A percentile compares a stretch with the other conserved stretches of the same genome.
Conservation (phyloP, 2,329 filamentous ascomycete genomes). For the Anisogramma anomala region DNA sequence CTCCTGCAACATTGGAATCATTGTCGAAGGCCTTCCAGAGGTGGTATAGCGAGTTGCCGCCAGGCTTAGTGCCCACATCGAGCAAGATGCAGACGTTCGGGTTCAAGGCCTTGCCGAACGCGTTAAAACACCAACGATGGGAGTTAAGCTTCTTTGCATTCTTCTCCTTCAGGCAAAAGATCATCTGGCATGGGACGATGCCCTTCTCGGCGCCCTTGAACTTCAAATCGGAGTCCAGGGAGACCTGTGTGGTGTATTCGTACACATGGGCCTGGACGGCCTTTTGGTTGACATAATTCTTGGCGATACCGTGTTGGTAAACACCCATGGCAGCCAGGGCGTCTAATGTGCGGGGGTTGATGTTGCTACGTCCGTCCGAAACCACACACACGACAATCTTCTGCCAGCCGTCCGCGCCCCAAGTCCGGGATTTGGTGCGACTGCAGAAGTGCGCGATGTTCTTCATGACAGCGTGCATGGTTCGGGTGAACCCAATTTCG, state of each 20-base stretch:
- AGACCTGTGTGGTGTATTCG: conserved; percentile 97
- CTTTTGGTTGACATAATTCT: conserved; percentile 94
- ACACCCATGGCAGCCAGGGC: conserved; percentile 93
- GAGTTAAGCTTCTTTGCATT: conserved; percentile 98
- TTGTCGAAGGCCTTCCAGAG: conserved; percentile 98
- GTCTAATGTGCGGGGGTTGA: conserved; percentile 86
- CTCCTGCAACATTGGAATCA: conserved; percentile 92
- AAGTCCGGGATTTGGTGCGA: conserved; percentile 81
- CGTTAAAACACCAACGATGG: conserved; percentile 98
- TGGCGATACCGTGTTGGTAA: conserved; percentile 96
- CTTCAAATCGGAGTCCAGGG: conserved; percentile 85
- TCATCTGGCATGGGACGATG: conserved; percentile 94
- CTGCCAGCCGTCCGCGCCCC: conserved; percentile 96
- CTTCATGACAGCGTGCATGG: conserved; percentile 98
- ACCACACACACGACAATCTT: conserved; percentile 98
- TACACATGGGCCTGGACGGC: conserved; percentile 96
- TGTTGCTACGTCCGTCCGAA: conserved; percentile 79
- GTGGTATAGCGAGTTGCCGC: conserved; percentile 84
- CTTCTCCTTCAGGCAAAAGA: conserved; percentile 97
- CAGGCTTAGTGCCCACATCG: conserved; percentile 89
- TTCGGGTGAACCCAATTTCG: conserved; percentile 90
- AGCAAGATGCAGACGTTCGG: conserved; percentile 95
- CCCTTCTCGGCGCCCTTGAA: conserved; percentile 99
- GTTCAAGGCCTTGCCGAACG: conserved; percentile 82
- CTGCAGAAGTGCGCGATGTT: conserved; percentile 96